Conservation (phyloP, 2,329 filamentous ascomycete species). For the Exophiala viscosa region DNA sequence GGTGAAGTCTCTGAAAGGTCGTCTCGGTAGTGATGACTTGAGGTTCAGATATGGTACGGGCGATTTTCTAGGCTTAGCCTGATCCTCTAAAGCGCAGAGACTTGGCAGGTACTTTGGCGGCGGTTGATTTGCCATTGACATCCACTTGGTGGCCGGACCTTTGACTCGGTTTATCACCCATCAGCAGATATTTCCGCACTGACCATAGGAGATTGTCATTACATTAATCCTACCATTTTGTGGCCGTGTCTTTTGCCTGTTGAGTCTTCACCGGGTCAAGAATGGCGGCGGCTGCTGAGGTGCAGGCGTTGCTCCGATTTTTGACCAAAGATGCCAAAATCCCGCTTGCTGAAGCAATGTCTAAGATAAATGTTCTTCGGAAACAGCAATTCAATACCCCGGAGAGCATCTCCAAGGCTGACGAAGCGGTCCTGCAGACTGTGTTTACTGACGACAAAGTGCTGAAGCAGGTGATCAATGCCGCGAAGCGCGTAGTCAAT, state of each 20-base stretch:
- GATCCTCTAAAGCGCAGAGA: too few species aligned
- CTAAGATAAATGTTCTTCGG: conserved; percentile 54
- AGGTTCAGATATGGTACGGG: too few species aligned
- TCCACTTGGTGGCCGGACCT: too few species aligned
- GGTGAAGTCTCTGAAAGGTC: too few species aligned
- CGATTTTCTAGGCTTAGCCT: too few species aligned
- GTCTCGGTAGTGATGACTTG: too few species aligned
- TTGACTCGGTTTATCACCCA: too few species aligned
- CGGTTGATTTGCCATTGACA: too few species aligned
- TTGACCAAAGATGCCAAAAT: conserved; percentile 56
- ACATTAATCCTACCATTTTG: neutral
- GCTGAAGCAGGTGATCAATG: conserved; percentile 55
- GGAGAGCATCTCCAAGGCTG: conserved; percentile 48
- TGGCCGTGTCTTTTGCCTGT: neutral
- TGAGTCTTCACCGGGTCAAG: neutral
- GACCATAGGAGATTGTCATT: too few species aligned
- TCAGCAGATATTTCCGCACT: too few species aligned
- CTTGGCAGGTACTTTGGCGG: too few species aligned
- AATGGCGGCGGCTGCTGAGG: conserved; percentile 30
- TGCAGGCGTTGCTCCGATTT: conserved; percentile 53
- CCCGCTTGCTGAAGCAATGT: conserved; percentile 52
- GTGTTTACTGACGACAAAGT: conserved; percentile 51
- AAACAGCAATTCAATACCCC: conserved; percentile 41
- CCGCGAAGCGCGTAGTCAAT: conserved; percentile 51
- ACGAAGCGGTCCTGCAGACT: conserved; percentile 42